Evolutionary conservation across 345 rosid genomes (phyloP).

Genomic region (Arabidopsis arenosa): DNA sequence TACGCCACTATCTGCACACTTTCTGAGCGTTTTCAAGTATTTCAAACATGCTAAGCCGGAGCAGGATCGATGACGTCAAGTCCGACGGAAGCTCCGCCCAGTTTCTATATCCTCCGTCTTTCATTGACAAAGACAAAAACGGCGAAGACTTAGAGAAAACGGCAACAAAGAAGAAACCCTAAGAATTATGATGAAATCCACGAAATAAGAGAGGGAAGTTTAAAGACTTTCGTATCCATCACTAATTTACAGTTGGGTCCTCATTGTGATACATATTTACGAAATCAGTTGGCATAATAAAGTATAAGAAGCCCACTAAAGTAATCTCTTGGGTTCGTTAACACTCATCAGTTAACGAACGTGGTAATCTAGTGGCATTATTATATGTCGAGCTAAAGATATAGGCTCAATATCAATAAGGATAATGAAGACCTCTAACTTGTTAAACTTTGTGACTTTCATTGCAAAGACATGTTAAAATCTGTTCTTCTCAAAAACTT

Average conservation of each 20-base stretch:
- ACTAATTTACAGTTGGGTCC: too few species aligned
- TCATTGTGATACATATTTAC: too few species aligned
- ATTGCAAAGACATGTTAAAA: not conserved
- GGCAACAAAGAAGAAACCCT: not conserved
- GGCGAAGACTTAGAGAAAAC: too few species aligned
- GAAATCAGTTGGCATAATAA: too few species aligned
- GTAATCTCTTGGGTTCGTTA: not conserved
- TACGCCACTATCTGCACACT: slow-evolving; percentile 63
- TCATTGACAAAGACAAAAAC: not conserved
- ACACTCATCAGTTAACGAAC: too few species aligned
- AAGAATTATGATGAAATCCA: not conserved
- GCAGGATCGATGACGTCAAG: slow-evolving; percentile 49
- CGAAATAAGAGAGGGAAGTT: too few species aligned
- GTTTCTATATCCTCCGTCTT: slow-evolving; percentile 19
- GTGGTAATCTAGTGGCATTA: not conserved
- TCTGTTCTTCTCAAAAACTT: not conserved
- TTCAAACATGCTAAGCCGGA: slow-evolving; percentile 45
- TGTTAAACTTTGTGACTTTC: not conserved
- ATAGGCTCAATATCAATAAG: not conserved
- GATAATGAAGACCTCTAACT: not conserved
- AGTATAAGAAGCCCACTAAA: too few species aligned
- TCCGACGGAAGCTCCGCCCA: slow-evolving; percentile 68
- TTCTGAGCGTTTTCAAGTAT: slow-evolving; percentile 51
- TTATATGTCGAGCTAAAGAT: not conserved
- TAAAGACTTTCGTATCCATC: too few species aligned